Base-by-base conservation (phyloP, 2,329 filamentous ascomycete species). In the Fusarium ramigenum region DNA sequence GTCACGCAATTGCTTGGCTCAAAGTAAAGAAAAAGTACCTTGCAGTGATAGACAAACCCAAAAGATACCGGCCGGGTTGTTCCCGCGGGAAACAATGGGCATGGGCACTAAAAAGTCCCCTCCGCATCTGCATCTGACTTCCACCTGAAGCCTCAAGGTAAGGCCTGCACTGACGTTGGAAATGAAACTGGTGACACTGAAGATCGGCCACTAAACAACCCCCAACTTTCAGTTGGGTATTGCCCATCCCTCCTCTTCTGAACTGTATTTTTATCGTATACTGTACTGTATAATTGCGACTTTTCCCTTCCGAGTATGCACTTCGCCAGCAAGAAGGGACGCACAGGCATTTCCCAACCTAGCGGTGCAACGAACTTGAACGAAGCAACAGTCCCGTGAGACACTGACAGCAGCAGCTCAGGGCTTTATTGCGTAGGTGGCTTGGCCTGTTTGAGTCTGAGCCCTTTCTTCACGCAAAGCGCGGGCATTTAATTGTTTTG, bases 271-370 rank as follows among this genome's bases (percentile, higher is more conserved):
- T 47, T 8, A 36, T 15, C 10, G 9, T 21, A 43, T 21, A 10
- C 44, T 30, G 39, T 63, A 28, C 30, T 30, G 43, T 40, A 69
- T 19, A 53, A 34, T 69, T 42, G 58, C 16, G 65, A 25, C 59
- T 69, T 69, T 39, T 11, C 46, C 40, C 10, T 63, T 63, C 49
- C 42, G 36, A 63, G 64, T 69, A 68, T 68, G 64, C 64, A 68
- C 37, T 25, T 69, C 42, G 57, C 36, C 40, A 63, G 42, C 37
- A 47, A 47, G 16, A 53, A 28, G 18, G 23, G 32, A 28, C 32
- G 57, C 44, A 44, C 32, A 49, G 65, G 25, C 28, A 36, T 40
- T 43, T 34, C 23, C 54, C 54, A 58, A 49, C 43, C 44, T 54
- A 40, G 23, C 46, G 30, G 34, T 52, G 46, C 46, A 28, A 28